These are phyloP conservation scores for Xylaria sp. DNA, from an alignment of 2,329 filamentous ascomycete genomes.

Conservation along the genomic window DNA sequence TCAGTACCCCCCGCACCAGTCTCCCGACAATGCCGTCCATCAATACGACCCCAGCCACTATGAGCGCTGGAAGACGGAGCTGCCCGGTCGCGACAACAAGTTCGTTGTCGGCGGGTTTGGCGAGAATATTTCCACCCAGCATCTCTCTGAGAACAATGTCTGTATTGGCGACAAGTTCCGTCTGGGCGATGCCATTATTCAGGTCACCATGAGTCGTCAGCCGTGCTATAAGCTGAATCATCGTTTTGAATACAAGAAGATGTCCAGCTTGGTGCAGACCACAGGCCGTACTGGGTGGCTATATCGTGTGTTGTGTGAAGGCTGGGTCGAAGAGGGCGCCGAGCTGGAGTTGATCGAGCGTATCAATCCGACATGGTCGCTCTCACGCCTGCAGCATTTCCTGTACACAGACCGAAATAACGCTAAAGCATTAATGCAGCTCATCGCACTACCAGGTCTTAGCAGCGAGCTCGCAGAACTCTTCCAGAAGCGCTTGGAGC, in stretches of 20 bases:
- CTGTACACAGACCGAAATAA: constrained; percentile 65
- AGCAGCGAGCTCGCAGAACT: constrained; percentile 57
- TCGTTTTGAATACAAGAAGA: constrained; percentile 70
- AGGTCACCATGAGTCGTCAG: constrained; percentile 69
- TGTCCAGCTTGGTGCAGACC: constrained; percentile 66
- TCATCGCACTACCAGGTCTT: constrained; percentile 61
- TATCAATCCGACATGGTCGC: constrained; percentile 66
- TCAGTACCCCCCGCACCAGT: constrained; percentile 66
- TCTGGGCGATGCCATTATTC: constrained; percentile 61
- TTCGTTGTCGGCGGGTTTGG: constrained; percentile 70
- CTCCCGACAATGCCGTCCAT: constrained; percentile 70
- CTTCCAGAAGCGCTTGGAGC: constrained; percentile 62
- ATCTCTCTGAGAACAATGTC: constrained; percentile 69
- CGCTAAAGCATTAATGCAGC: constrained; percentile 59
- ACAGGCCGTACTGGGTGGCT: constrained; percentile 71
- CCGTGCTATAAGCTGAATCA: constrained; percentile 76
- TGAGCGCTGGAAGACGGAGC: constrained; percentile 60
- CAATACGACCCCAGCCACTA: constrained; percentile 70
- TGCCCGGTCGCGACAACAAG: constrained; percentile 59
- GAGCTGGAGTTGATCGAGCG: constrained; percentile 64
- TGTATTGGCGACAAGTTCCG: constrained; percentile 72
- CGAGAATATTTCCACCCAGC: constrained; percentile 67
- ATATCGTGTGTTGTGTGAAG: constrained; percentile 67
- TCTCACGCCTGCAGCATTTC: constrained; percentile 69
- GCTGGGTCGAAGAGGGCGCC: constrained; percentile 65